A percentile compares a stretch with the other conserved stretches of the same genome.
Evolutionary conservation across 495 filamentous ascomycete genomes (phyloP).

Genomic region (Neurospora sp.): DNA sequence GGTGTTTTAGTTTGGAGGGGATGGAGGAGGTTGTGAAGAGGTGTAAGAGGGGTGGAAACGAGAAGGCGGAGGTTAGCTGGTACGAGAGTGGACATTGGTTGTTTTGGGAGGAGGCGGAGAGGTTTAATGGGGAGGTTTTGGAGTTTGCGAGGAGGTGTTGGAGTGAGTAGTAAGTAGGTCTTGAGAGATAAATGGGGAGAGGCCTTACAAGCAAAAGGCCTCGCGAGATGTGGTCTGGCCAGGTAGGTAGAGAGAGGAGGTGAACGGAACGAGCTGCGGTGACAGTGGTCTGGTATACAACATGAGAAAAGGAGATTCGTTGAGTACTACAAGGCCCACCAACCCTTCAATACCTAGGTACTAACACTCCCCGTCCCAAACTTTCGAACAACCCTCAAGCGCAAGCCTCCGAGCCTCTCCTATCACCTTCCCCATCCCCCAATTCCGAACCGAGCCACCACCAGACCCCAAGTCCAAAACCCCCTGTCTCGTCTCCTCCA

Average conservation of each 20-base stretch:
- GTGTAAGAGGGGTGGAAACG: conserved; percentile 9
- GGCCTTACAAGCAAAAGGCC: too few relatives aligned
- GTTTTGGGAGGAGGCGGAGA: conserved; percentile 36
- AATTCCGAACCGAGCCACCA: neutral
- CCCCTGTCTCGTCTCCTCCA: neutral
- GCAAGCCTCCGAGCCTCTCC: neutral
- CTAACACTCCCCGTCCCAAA: neutral
- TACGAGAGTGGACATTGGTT: conserved; percentile 37
- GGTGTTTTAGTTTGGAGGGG: conserved; percentile 35
- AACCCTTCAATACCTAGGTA: neutral
- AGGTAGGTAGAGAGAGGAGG: too few relatives aligned
- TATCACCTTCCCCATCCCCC: neutral
- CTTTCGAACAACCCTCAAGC: neutral
- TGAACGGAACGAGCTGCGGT: too few relatives aligned
- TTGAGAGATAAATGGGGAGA: too few relatives aligned
- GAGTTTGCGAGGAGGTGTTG: conserved; percentile 14
- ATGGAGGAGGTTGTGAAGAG: conserved; percentile 27
- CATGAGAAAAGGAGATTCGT: too few relatives aligned
- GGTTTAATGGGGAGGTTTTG: conserved; percentile 29
- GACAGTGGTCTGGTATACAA: too few relatives aligned
- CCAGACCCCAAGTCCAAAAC: neutral
- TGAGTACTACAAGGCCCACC: too few relatives aligned
- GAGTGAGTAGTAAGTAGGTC: neutral
- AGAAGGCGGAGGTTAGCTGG: conserved; percentile 16
- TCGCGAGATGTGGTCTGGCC: too few relatives aligned